These are phyloP conservation scores for Solanum neorickii DNA, from an alignment of 257 asterid genomes.

Conservation along the genomic window DNA sequence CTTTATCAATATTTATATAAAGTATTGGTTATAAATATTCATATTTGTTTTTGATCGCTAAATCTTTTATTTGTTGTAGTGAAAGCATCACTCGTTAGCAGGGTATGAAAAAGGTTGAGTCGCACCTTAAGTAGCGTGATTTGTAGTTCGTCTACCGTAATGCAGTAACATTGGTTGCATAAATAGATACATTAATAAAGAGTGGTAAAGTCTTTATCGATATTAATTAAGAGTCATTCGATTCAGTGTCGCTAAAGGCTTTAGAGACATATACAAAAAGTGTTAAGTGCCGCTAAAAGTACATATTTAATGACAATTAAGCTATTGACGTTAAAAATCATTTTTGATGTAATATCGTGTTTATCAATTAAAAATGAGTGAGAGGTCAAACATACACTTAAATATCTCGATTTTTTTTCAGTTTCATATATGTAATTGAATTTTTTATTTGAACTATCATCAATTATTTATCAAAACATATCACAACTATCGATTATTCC, in stretches of 20 bases:
- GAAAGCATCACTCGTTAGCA: not conserved
- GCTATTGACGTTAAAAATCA: too few relatives aligned
- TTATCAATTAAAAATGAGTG: not conserved
- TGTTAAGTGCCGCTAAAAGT: too few relatives aligned
- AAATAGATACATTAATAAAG: too few relatives aligned
- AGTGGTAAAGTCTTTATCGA: too few relatives aligned
- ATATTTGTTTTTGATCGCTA: too few relatives aligned
- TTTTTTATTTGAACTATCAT: not conserved
- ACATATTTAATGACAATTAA: too few relatives aligned
- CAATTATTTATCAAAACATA: not conserved
- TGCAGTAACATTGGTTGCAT: not conserved
- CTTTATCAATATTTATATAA: too few relatives aligned
- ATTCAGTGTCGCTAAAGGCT: too few relatives aligned
- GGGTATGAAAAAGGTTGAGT: not conserved
- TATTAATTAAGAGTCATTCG: too few relatives aligned
- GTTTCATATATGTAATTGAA: not conserved
- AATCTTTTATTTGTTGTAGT: not conserved
- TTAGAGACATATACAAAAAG: too few relatives aligned
- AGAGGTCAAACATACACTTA: not conserved
- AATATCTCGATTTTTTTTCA: not conserved
- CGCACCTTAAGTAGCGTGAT: not conserved
- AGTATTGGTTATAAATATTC: too few relatives aligned
- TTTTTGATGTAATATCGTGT: not conserved
- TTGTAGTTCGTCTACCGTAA: rapidly evolving
- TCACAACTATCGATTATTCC: not conserved